phyloP scores from a whole-genome alignment of 1,139 yeast species.

The Saccharomyces hybrid region DNA sequence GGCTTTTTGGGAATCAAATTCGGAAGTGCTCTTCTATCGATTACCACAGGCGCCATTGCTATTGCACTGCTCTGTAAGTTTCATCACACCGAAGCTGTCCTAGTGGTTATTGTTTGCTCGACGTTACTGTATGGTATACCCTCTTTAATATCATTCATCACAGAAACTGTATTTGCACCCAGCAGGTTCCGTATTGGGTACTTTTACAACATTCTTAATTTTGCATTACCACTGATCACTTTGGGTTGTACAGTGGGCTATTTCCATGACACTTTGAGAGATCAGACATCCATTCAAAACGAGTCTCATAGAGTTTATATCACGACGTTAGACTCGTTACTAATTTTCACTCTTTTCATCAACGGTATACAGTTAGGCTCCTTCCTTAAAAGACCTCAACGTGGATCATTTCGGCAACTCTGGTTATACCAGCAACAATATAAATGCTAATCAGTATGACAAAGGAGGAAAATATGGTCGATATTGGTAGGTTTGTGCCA shows the following conservation, averaged over 20 bases:
- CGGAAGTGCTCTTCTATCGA: constrained; percentile 14
- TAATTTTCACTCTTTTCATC: constrained; percentile 16
- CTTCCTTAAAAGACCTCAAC: not conserved
- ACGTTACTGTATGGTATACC: constrained; percentile 11
- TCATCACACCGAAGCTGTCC: constrained; percentile 14
- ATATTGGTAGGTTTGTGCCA: constrained; percentile 19
- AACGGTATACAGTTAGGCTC: constrained; percentile 20
- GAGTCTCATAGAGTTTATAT: constrained; percentile 11
- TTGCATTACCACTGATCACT: constrained; percentile 14
- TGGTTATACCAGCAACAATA: not conserved
- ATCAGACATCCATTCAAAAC: not conserved
- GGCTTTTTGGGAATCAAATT: not conserved
- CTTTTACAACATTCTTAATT: not conserved
- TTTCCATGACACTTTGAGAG: constrained; percentile 13
- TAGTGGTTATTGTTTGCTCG: constrained; percentile 21
- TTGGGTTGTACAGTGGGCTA: constrained; percentile 20
- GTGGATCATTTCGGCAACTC: not conserved
- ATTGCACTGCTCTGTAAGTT: constrained; percentile 17
- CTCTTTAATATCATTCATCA: not conserved
- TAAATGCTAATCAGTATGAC: constrained; percentile 4
- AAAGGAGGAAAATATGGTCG: not conserved
- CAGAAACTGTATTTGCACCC: not conserved
- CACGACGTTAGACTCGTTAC: constrained; percentile 16
- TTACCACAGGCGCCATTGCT: constrained; percentile 20
- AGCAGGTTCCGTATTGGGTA: not conserved